Evolutionary conservation across 345 rosid genomes (phyloP).

Genomic region (Eucalyptus urophylla): DNA sequence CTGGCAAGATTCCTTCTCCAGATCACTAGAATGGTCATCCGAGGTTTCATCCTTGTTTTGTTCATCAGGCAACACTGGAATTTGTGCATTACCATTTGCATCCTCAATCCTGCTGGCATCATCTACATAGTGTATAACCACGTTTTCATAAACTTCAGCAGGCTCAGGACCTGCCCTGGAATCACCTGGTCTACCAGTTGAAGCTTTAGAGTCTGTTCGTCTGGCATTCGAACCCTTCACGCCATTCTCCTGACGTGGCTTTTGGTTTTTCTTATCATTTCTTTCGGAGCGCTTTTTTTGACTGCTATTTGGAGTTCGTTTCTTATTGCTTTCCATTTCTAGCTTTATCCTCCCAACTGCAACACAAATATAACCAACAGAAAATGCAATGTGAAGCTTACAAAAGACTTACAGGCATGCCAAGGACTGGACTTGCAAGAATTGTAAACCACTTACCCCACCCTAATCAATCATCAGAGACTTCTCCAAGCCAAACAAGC

Average conservation of each 20-base stretch:
- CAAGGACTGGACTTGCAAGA: neutral
- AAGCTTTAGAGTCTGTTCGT: slow-evolving; percentile 31
- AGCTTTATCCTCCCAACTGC: neutral
- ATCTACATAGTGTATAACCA: slow-evolving; percentile 58
- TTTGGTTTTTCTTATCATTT: slow-evolving; percentile 34
- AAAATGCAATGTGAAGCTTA: neutral
- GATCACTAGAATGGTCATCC: slow-evolving; percentile 23
- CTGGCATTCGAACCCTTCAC: slow-evolving; percentile 21
- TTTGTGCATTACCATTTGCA: slow-evolving; percentile 14
- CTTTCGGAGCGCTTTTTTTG: slow-evolving; percentile 46
- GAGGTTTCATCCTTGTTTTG: slow-evolving; percentile 10
- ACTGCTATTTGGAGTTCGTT: slow-evolving; percentile 29
- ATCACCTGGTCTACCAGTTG: slow-evolving; percentile 39
- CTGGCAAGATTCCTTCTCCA: slow-evolving; percentile 23
- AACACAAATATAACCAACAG: neutral
- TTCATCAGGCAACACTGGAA: neutral
- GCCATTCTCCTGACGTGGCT: slow-evolving; percentile 30
- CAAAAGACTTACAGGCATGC: neutral
- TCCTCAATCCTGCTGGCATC: slow-evolving; percentile 34
- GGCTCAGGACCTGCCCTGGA: slow-evolving; percentile 41
- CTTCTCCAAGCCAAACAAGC: neutral
- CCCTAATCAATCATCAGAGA: neutral
- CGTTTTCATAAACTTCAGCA: slow-evolving; percentile 38
- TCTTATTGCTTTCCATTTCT: slow-evolving; percentile 33
- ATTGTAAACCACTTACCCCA: neutral